Percentiles rank a stretch among this genome's conserved stretches.
Evolutionary conservation across 2,329 filamentous ascomycete genomes (phyloP).

Genomic region (Zymoseptoria ardabiliae): DNA sequence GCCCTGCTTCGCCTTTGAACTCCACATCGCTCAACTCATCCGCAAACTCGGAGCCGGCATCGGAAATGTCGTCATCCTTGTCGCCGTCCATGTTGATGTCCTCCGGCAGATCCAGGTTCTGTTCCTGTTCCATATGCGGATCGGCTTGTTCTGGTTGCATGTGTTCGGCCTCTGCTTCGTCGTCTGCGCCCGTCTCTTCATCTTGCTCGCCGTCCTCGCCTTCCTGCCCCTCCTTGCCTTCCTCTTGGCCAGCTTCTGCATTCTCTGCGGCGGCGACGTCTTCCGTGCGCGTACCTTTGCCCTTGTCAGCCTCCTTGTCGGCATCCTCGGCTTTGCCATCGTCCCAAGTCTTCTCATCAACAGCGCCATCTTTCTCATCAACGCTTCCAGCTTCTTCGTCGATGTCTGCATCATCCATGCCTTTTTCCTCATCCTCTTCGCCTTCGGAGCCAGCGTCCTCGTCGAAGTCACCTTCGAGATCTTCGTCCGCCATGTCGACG

Average conservation of each 20-base stretch:
- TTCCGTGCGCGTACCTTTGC: slow-evolving; percentile 42
- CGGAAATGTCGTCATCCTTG: slow-evolving; percentile 45
- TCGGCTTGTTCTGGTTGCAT: slow-evolving; percentile 61
- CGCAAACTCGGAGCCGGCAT: slow-evolving; percentile 29
- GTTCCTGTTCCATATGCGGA: slow-evolving; percentile 72
- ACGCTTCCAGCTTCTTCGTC: slow-evolving; percentile 63
- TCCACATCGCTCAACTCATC: slow-evolving; percentile 17
- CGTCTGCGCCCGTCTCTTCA: slow-evolving; percentile 29
- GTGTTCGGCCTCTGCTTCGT: slow-evolving; percentile 57
- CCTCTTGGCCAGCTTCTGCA: slow-evolving; percentile 36
- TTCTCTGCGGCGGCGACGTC: slow-evolving; percentile 40
- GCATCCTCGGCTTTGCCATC: slow-evolving; percentile 71
- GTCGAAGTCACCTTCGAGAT: slow-evolving; percentile 78
- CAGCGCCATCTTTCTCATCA: slow-evolving; percentile 84
- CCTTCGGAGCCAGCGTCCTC: slow-evolving; percentile 45
- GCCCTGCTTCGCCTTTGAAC: slow-evolving; percentile 5
- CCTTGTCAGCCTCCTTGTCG: slow-evolving; percentile 64
- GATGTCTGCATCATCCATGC: slow-evolving; percentile 54
- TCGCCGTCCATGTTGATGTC: slow-evolving; percentile 77
- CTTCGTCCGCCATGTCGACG: slow-evolving; percentile 86
- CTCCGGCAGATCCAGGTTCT: slow-evolving; percentile 76
- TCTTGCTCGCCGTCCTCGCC: slow-evolving; percentile 28
- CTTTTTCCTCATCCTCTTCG: slow-evolving; percentile 48
- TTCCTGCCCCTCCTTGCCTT: slow-evolving; percentile 53
- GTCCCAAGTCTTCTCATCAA: slow-evolving; percentile 99